Evolutionary conservation across 306 rosid species (phyloP).

Genomic region (Quercus wislizeni): DNA sequence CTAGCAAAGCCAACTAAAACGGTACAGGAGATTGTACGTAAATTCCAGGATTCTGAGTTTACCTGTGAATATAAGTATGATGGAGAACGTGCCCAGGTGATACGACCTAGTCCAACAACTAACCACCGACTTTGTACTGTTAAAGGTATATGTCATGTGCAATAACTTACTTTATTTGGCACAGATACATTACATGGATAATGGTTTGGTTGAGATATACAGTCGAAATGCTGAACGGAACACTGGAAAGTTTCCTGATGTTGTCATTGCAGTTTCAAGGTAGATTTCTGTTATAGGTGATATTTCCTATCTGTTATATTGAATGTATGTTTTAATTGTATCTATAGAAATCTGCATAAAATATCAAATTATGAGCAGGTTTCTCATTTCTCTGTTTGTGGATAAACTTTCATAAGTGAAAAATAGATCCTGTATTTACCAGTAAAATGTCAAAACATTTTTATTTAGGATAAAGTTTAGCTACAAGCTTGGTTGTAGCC

Average conservation of each 20-base stretch:
- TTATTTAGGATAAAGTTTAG: too few species aligned
- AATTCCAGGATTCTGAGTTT: conserved; percentile 77
- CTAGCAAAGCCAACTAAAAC: conserved; percentile 85
- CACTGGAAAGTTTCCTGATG: conserved; percentile 92
- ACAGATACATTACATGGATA: conserved; percentile 89
- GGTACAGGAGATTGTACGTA: conserved; percentile 72
- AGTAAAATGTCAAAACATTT: neutral
- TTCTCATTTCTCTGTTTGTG: neutral
- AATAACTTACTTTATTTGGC: conserved; percentile 25
- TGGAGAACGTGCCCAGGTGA: conserved; percentile 98
- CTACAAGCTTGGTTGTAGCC: too few species aligned
- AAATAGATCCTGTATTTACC: neutral
- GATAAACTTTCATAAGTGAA: neutral
- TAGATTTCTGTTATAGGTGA: conserved; percentile 18
- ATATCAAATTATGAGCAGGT: neutral
- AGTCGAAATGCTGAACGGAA: conserved; percentile 94
- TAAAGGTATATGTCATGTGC: conserved; percentile 9
- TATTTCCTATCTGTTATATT: neutral
- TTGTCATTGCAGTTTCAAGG: conserved; percentile 73
- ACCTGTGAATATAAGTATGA: conserved; percentile 95
- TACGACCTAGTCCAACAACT: conserved; percentile 13
- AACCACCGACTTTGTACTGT: conserved; percentile 8
- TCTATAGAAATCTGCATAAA: neutral
- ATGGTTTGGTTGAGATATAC: conserved; percentile 81
- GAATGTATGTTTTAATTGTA: neutral